Base-by-base conservation (phyloP, 1,139 yeast species). In the Yamadazyma oceani region DNA sequence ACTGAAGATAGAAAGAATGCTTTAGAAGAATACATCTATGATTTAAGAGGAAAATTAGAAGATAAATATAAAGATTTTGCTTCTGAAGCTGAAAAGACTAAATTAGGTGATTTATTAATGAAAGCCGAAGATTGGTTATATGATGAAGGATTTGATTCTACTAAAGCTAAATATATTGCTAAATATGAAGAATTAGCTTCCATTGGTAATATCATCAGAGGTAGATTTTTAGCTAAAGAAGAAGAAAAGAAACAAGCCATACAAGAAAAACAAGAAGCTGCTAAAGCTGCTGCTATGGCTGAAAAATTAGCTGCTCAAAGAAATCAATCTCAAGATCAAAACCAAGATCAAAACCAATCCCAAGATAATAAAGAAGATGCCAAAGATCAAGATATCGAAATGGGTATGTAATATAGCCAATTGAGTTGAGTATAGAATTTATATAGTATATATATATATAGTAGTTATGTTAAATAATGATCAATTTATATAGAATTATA, bases 1-100 rank as follows among this genome's bases (percentile, higher is more conserved):
- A 94, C 98, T 51, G 98, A 92, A 75, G 97, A 92, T 73, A 88
- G 90, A 70, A 92, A 92, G 86, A 92, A 92, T 66, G 94, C 96
- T 51, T 79, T 94, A 49, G 98, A 92, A 76, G 98, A 92, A 75
- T 92, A 92, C 79, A 92, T 94, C 59, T 92, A 92, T 73, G 95
- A 88, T 57, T 82, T 92, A 67, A 87, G 98, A 75, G 96, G 96
- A 63, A 92, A 94, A 75, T 78, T 94, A 59, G 97, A 90, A 45
- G 98, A 89, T 42, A 83, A 83, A 60, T 92, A 90, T 66, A 78
- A 88, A 53, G 83, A 77, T 52, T 92, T 90, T 61, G 97, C 97
- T 47, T 76, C 84, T 50, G 94, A 84, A 44, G 89, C 81, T 57
- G 98, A 92, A 77, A 92, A 90, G 80, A 72, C 73, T 51, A 85